Base-by-base conservation (phyloP, 2,329 filamentous ascomycete genomes). In the Fusarium newnesense region DNA sequence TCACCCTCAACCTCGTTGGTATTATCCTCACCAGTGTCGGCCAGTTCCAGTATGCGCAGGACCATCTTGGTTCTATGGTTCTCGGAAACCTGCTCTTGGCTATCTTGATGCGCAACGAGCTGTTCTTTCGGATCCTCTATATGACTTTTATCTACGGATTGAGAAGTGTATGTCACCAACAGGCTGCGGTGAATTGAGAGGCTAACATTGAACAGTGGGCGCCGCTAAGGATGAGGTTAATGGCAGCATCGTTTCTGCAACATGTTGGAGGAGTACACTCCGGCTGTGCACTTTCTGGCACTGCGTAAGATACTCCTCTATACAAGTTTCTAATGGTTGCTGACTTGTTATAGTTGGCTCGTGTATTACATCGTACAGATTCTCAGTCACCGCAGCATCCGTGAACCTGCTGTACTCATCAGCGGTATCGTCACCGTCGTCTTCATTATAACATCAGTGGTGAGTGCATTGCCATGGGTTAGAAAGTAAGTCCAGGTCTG, bases 191-290 rank as follows among this genome's bases (percentile, higher is more conserved):
- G 9, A 2, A 2, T 8, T 2, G 12, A 19, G 11, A 7, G n/a
- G 18, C 60, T 64, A 10, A 64, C 13, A 12, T 8, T 19, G 2
- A 24, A 4, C 3, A 64, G 62, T 64, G 57, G 62, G 62, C 62
- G 2, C 57, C 62, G 4, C 3, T 61, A 0, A 34, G 39, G 21
- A 19, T 64, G 1, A 40, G 42, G 5, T 10, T 64, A 0, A 36
- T 28, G 43, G 39, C 39, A 16, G 50, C 57, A 2, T 64, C 62
- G 3, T 36, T 21, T 34, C 15, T 64, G n/a, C 62, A 64, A 6
- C 62, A 64, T 13, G 37, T 61, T 28, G 46, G 62, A 26, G 62
- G 62, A 16, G 16, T 64, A 0, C 62, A 64, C 11, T 64, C 62
- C 0, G 62, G 57, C 1, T 64, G 57, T 21, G 57, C 46, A 3